Evolutionary conservation across 192 early-diverging fungal species (phyloP).

Genomic region (Geranomyces variabilis): DNA sequence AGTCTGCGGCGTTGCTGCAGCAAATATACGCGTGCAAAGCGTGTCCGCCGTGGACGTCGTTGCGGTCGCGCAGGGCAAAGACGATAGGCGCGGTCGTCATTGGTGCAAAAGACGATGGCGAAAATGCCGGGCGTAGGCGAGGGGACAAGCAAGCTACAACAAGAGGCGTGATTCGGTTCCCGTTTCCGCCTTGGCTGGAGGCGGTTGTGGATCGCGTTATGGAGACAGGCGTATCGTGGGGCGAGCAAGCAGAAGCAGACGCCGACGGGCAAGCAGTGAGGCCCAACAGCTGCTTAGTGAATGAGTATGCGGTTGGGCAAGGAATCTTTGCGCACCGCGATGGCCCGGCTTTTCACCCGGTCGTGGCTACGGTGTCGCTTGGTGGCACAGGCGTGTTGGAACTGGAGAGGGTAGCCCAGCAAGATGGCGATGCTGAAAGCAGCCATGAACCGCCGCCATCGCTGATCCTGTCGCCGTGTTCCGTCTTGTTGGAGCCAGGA

Average conservation of each 20-base stretch:
- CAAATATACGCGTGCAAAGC: constrained; percentile 14
- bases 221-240: constrained; percentile 14
- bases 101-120: neutral
- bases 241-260: neutral
- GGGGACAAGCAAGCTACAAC: no score
- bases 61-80: constrained; percentile 39
- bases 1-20: constrained; percentile 12
- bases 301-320: constrained; percentile 47
- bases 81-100: neutral
- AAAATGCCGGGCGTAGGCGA: no score
- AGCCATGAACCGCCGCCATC: neutral
- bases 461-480: neutral
- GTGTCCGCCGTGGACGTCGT: constrained; percentile 24
- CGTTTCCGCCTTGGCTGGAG: constrained; percentile 37
- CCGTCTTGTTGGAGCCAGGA: constrained; percentile 33
- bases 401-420: constrained; percentile 25
- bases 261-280: neutral
- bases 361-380: constrained; percentile 48
- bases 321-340: constrained; percentile 53
- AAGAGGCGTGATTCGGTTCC: neutral
- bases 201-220: constrained; percentile 12
- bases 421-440: neutral
- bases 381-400: constrained; percentile 34
- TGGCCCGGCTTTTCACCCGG: constrained; percentile 45
- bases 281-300: constrained; percentile 48